Evolutionary conservation across 306 rosid species (phyloP), one percentile per base, ranked within the genome.

Genomic region (Cyclanthera cordifolia): DNA sequence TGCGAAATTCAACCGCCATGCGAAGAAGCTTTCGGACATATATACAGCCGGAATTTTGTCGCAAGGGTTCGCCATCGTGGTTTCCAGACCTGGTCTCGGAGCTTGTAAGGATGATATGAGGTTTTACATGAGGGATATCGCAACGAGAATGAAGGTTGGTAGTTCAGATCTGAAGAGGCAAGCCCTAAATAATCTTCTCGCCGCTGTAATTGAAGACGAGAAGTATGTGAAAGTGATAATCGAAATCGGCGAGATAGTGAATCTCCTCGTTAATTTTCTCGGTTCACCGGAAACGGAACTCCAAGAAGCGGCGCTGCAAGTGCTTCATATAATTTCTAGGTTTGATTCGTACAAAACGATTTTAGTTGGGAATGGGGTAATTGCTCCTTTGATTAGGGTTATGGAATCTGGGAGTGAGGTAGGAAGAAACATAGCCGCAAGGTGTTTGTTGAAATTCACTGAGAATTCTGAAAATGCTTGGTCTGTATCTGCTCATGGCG

Each of bases 401-500:
- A 78, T 91, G 89, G 97, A 91, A 76, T 27, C 82, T 75, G 95
- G 89, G 53, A 86, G 75, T 43, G 88, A 74, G 60, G 2, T 17
- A 3, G 97, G 84, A 24, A 88, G 80, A 75, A 81, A 77, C 39
- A 78, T 74, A 28, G 76, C 85, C 45, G 81, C 78, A 0, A 80
- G 75, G 74, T 84, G 93, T 78, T 83, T 91, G 86, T 28, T 30
- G 53, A 86, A 81, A 73, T 54, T 91, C 69, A 91, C 97, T 1
- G 88, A 82, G 81, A 88, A 91, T 85, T 85, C 94, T 0, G 90
- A 88, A 28, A 91, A 91, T 55, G 90, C 89, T 46, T 91, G 97
- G 97, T 83, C 90, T 21, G 90, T 91, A 69, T 91, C 95, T 1
- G 90, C 93, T 69, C 97, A 91, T 27, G 97, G 97, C 4, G 97